A percentile compares a stretch with the other conserved stretches of the same genome.
Evolutionary conservation across 306 rosid genomes (phyloP).

Genomic region (Mimosa bimucronata): DNA sequence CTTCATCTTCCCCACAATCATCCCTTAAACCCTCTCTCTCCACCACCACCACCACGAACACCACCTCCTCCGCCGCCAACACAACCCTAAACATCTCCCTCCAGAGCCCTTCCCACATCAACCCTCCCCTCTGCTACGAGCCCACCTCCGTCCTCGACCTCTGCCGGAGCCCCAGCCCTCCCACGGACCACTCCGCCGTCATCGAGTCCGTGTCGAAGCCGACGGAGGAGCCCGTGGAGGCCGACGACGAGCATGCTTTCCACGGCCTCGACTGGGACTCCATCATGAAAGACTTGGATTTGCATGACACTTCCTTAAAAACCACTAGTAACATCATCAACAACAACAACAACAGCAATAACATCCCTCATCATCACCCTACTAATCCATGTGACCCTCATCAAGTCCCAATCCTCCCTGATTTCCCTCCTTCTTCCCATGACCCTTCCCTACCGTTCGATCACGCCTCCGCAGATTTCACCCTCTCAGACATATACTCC

Average conservation of each 20-base stretch:
- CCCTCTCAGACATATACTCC: slow-evolving; percentile 57
- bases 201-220: slow-evolving; percentile 38
- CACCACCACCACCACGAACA: background rate
- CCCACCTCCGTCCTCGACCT: slow-evolving; percentile 90
- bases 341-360: no score
- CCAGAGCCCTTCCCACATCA: slow-evolving; percentile 9
- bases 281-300: slow-evolving; percentile 74
- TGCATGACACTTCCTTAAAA: slow-evolving; percentile 61
- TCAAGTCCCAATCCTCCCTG: slow-evolving; percentile 44
- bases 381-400: slow-evolving; percentile 39
- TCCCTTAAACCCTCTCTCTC: slow-evolving; percentile 38
- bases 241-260: slow-evolving; percentile 80
- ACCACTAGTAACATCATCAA: background rate
- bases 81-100: slow-evolving; percentile 17
- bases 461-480: slow-evolving; percentile 52
- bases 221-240: slow-evolving; percentile 42
- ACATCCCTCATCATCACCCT: background rate
- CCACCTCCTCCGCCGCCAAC: background rate
- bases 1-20: slow-evolving; percentile 43
- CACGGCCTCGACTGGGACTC: slow-evolving; percentile 85
- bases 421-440: slow-evolving; percentile 50
- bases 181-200: slow-evolving; percentile 25
- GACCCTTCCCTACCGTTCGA: slow-evolving; percentile 51
- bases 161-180: slow-evolving; percentile 82
- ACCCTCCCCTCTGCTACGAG: slow-evolving; percentile 51